Evolutionary conservation across 495 filamentous ascomycete species (phyloP).

Genomic region (Elasticomyces elasticus): DNA sequence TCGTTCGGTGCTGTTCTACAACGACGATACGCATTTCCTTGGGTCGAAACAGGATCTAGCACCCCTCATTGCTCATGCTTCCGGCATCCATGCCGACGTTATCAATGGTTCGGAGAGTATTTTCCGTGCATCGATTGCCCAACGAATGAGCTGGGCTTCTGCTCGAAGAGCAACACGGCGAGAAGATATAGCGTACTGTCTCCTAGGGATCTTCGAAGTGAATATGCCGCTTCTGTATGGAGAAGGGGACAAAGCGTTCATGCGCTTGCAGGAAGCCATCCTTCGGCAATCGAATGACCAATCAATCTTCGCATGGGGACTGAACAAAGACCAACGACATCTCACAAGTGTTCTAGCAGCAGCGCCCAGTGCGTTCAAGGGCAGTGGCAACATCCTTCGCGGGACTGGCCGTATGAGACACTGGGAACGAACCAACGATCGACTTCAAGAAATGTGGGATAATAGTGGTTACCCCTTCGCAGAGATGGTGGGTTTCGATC

Average conservation of each 20-base stretch:
- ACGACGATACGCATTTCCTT: neutral
- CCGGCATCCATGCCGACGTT: neutral
- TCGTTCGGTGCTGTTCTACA: constrained; percentile 1
- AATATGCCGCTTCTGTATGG: constrained; percentile 34
- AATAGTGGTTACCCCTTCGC: too few species aligned
- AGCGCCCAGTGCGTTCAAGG: neutral
- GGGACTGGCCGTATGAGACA: too few species aligned
- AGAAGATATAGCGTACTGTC: constrained; percentile 32
- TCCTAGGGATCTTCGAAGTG: constrained; percentile 31
- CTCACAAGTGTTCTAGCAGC: neutral
- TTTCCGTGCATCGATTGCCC: neutral
- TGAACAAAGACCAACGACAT: neutral
- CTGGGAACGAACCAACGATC: too few species aligned
- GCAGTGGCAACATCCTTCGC: neutral
- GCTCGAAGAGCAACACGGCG: constrained; percentile 5
- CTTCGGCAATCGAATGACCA: constrained; percentile 18
- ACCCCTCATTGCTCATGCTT: neutral
- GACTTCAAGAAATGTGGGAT: too few species aligned
- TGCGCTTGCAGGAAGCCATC: constrained; percentile 26
- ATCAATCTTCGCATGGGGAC: constrained; percentile 18
- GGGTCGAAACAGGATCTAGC: neutral
- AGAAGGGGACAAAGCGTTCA: constrained; percentile 29
- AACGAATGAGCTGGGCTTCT: constrained; percentile 19
- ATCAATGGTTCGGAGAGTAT: neutral
- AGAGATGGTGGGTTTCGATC: too few species aligned